Evolutionary conservation across 768 basidiomycete species (phyloP).

Genomic region (Strobilomyces confusus): DNA sequence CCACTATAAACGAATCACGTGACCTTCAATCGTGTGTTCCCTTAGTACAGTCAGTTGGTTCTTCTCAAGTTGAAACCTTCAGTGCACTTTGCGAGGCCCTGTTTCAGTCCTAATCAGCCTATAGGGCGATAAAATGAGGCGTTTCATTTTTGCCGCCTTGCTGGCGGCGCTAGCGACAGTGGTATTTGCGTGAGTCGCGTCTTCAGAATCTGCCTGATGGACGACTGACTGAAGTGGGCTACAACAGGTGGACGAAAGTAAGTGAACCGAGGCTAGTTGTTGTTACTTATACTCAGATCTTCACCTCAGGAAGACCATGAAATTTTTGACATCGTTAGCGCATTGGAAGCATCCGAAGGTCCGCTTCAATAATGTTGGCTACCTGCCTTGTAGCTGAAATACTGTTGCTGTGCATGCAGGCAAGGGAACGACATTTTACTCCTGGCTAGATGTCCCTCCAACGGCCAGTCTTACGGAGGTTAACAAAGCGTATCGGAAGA

Average conservation of each 20-base stretch:
- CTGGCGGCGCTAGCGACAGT: constrained; percentile 51
- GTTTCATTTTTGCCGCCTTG: constrained; percentile 41
- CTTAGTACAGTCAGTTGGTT: too few relatives aligned
- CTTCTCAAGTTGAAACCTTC: neutral
- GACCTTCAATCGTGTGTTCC: too few relatives aligned
- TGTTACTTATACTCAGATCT: constrained; percentile 7
- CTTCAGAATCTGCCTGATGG: neutral
- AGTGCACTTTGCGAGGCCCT: neutral
- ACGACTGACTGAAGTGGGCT: constrained; percentile 3
- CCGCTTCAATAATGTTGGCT: constrained; percentile 12
- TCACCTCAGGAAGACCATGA: constrained; percentile 81
- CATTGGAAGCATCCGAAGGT: constrained; percentile 79
- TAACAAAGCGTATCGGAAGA: constrained; percentile 85
- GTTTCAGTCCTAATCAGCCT: neutral
- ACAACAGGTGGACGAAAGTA: constrained; percentile 68
- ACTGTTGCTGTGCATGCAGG: constrained; percentile 34
- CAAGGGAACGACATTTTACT: constrained; percentile 94
- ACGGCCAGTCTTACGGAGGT: constrained; percentile 76
- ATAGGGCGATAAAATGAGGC: constrained; percentile 42
- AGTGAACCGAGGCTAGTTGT: constrained; percentile 4
- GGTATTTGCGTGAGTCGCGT: constrained; percentile 54
- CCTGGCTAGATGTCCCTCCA: constrained; percentile 78
- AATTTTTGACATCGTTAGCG: constrained; percentile 90
- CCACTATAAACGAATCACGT: too few relatives aligned
- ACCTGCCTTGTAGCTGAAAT: constrained; percentile 1